Percentiles rank a stretch among this genome's conserved stretches.
These are phyloP conservation scores for Agrostemma githago DNA, from an alignment of 148 eudicot species.

Conservation along the genomic window DNA sequence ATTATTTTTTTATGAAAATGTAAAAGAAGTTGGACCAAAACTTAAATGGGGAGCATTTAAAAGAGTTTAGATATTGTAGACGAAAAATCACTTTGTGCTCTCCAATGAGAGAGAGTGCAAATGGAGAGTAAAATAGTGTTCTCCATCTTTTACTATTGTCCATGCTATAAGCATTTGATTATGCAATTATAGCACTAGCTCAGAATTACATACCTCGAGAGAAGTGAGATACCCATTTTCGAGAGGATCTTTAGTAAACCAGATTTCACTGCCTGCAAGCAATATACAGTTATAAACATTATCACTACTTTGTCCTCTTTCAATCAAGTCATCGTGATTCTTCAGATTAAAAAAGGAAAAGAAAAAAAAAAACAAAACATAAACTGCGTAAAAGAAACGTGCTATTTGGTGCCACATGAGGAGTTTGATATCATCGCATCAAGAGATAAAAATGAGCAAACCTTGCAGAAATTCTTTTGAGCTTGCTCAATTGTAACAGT, in stretches of 20 bases:
- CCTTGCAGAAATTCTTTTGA: slow-evolving; percentile 97
- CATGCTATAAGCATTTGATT: slow-evolving; percentile 1
- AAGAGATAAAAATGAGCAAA: slow-evolving; percentile 26
- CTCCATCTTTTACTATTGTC: too few relatives aligned
- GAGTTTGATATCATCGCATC: background rate
- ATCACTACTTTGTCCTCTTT: background rate
- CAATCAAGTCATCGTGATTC: background rate
- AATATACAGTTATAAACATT: background rate
- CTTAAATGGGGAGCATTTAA: too few relatives aligned
- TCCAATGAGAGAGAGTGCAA: too few relatives aligned
- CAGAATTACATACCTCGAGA: slow-evolving; percentile 67
- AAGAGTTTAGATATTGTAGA: too few relatives aligned
- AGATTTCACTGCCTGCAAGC: slow-evolving; percentile 70
- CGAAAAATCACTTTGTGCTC: too few relatives aligned
- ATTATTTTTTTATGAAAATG: too few relatives aligned
- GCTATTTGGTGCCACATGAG: background rate
- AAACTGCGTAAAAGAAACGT: background rate
- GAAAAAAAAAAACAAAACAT: background rate
- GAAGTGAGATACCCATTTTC: slow-evolving; percentile 97
- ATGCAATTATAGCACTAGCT: background rate
- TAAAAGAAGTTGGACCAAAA: too few relatives aligned
- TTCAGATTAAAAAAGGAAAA: background rate
- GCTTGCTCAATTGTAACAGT: slow-evolving; percentile 98
- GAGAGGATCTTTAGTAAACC: slow-evolving; percentile 92
- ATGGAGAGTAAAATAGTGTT: too few relatives aligned